These are phyloP conservation scores for Tuber borchii DNA, from an alignment of 495 filamentous ascomycete species.

Conservation along the genomic window DNA sequence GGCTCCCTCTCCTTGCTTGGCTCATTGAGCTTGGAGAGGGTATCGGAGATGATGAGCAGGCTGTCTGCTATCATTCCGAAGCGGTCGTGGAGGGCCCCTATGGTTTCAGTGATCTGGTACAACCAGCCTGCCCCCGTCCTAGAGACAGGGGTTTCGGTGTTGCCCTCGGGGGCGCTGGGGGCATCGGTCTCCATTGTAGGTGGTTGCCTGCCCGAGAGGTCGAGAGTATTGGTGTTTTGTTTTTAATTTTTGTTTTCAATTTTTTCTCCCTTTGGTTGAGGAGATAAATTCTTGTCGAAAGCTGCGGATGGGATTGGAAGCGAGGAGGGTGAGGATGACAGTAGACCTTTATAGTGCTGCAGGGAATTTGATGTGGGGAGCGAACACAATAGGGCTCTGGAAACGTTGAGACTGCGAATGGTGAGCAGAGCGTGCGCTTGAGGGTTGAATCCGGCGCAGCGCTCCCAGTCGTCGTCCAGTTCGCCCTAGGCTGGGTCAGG, in stretches of 20 bases:
- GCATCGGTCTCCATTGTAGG: not conserved
- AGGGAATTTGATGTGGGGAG: not conserved
- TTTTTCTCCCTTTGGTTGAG: not conserved
- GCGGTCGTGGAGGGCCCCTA: not conserved
- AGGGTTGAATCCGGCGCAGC: not conserved
- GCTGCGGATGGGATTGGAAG: too few relatives aligned
- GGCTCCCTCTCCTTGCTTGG: too few relatives aligned
- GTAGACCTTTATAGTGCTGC: not conserved
- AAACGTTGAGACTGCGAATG: not conserved
- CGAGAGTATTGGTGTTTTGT: not conserved
- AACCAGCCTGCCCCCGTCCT: not conserved
- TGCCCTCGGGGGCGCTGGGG: not conserved
- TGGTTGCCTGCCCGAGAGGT: not conserved
- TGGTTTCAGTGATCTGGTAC: not conserved
- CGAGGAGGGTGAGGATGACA: not conserved
- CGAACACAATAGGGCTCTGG: not conserved
- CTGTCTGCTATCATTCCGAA: not conserved
- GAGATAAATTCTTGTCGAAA: not conserved
- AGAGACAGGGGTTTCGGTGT: not conserved
- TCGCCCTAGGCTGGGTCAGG: too few relatives aligned
- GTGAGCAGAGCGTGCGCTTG: not conserved
- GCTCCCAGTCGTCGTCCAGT: too few relatives aligned
- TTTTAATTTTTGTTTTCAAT: not conserved
- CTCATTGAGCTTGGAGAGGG: too few relatives aligned
- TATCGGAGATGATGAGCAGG: not conserved